A percentile compares a stretch with the other conserved stretches of the same genome.
Evolutionary conservation across 2,329 filamentous ascomycete species (phyloP).

Genomic region (Ophiostoma sp.): DNA sequence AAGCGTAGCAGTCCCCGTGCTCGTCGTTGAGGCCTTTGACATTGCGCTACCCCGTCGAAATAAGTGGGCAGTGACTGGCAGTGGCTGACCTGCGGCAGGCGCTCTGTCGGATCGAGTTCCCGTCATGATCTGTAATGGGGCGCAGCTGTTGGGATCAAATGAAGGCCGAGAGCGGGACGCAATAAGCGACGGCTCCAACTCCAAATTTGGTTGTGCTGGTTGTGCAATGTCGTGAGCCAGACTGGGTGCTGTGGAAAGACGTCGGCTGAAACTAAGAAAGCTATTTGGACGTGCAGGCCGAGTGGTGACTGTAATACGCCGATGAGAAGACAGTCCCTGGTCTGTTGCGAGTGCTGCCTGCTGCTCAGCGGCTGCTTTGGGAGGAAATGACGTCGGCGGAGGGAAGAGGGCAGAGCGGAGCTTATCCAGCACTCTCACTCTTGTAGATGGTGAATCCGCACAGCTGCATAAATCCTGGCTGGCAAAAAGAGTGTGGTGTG

Average conservation of each 20-base stretch:
- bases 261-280: conserved; percentile 30
- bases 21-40: not conserved
- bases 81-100: not conserved
- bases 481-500: not conserved
- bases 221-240: not conserved
- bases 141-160: not conserved
- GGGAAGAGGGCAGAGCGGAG: conserved; percentile 32
- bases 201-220: not conserved
- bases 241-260: conserved; percentile 21
- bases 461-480: not conserved
- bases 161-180: no score
- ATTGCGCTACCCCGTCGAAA: not conserved
- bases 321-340: not conserved
- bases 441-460: not conserved
- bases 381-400: not conserved
- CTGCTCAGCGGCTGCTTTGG: not conserved
- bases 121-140: not conserved
- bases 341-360: conserved; percentile 2
- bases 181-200: not conserved
- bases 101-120: not conserved
- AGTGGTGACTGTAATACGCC: conserved; percentile 16
- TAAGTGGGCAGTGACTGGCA: not conserved
- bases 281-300: conserved; percentile 24
- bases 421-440: conserved; percentile 30
- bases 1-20: conserved; percentile 27